Conservation (phyloP, 1,284 basidiomycete species). For the Lentinula novae-zelandiae region DNA sequence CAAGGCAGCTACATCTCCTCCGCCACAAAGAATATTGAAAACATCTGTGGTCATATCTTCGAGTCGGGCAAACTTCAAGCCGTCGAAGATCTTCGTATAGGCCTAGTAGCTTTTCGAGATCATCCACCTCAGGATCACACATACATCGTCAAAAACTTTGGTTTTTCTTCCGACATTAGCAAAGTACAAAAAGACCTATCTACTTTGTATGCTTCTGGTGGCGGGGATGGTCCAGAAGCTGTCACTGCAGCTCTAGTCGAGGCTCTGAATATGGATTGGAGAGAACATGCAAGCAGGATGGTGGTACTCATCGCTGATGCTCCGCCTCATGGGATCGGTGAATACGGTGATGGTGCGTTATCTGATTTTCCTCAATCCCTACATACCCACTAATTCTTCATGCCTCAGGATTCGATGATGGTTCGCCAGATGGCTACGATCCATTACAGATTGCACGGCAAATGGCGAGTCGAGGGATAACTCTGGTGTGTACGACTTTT, state of each 20-base stretch:
- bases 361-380: not conserved
- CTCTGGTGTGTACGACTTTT: slow-evolving; percentile 57
- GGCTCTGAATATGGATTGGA: slow-evolving; percentile 88
- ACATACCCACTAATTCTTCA: slow-evolving; percentile 9
- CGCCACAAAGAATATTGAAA: slow-evolving; percentile 97
- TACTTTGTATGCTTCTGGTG: slow-evolving; percentile 86
- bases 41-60: slow-evolving; percentile 95
- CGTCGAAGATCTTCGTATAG: slow-evolving; percentile 86
- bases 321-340: slow-evolving; percentile 92
- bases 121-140: slow-evolving; percentile 96
- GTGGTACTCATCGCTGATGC: slow-evolving; percentile 95
- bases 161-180: slow-evolving; percentile 89
- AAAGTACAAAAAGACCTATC: slow-evolving; percentile 86
- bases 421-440: slow-evolving; percentile 91
- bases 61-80: slow-evolving; percentile 88
- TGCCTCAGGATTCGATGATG: slow-evolving; percentile 77
- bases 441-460: slow-evolving; percentile 83
- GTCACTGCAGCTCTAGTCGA: slow-evolving; percentile 93
- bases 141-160: slow-evolving; percentile 90
- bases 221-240: slow-evolving; percentile 97
- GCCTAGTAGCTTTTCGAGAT: slow-evolving; percentile 88
- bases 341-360: slow-evolving; percentile 83
- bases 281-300: slow-evolving; percentile 89
- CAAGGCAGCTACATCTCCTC: slow-evolving; percentile 83
- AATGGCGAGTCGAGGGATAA: slow-evolving; percentile 92